Conservation (phyloP, 768 basidiomycete species). For the Aureoboletus auriporus region DNA sequence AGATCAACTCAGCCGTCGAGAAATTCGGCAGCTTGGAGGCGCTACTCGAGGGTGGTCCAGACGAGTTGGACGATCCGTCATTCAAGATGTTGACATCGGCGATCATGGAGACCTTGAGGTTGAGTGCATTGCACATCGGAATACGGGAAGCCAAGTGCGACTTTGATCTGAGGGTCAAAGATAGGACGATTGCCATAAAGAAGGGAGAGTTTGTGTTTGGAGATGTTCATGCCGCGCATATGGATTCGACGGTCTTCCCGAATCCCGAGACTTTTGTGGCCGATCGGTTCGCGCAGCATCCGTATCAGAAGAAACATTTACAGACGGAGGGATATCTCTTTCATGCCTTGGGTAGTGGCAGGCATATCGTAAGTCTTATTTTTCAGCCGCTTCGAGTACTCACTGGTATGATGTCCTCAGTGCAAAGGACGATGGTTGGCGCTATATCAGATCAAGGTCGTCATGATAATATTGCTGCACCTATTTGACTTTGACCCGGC, state of each 20-base stretch:
- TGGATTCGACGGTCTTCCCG: slow-evolving; percentile 11
- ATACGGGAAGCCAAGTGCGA: slow-evolving; percentile 15
- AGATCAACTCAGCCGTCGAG: slow-evolving; percentile 35
- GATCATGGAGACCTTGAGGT: slow-evolving; percentile 24
- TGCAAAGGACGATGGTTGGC: slow-evolving; percentile 25
- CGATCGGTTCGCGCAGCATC: slow-evolving; percentile 17
- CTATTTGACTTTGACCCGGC: slow-evolving; percentile 11
- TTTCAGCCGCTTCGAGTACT: not conserved
- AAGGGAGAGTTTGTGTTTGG: slow-evolving; percentile 19
- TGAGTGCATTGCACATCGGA: slow-evolving; percentile 15
- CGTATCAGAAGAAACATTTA: slow-evolving; percentile 10
- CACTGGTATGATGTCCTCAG: not conserved
- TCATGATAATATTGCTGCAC: slow-evolving; percentile 14
- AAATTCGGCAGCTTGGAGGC: slow-evolving; percentile 10
- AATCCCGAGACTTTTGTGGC: slow-evolving; percentile 12
- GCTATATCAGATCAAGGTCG: slow-evolving; percentile 19
- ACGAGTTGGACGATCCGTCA: slow-evolving; percentile 13
- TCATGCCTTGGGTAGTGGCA: slow-evolving; percentile 15
- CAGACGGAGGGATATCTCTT: slow-evolving; percentile 12
- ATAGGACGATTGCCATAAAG: slow-evolving; percentile 11
- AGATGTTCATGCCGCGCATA: slow-evolving; percentile 17
- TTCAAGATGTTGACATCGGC: slow-evolving; percentile 22
- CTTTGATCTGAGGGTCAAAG: slow-evolving; percentile 11
- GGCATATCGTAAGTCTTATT: slow-evolving; percentile 13
- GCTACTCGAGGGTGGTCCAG: slow-evolving; percentile 10